Evolutionary conservation across 2,329 filamentous ascomycete species (phyloP).

Genomic region (Chrysoporthe austroafricana): DNA sequence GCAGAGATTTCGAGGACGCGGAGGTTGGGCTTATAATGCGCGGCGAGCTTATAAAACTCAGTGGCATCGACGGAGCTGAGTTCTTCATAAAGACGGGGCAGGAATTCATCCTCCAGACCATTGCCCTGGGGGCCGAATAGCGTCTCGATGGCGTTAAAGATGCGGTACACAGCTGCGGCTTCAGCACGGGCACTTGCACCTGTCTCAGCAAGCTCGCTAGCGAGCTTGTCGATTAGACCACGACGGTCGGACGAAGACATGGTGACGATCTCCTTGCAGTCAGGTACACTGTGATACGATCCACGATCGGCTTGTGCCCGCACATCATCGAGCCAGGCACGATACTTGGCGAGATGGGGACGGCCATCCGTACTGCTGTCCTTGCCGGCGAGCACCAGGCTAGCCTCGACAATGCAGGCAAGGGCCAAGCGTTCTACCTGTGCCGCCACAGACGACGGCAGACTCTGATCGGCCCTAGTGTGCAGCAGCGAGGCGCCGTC

Average conservation of each 20-base stretch:
- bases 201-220: neutral
- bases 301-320: neutral
- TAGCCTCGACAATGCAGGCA: neutral
- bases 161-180: neutral
- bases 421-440: neutral
- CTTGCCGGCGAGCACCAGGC: neutral
- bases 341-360: neutral
- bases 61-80: neutral
- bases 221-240: neutral
- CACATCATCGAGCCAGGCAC: neutral
- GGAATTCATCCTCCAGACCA: neutral
- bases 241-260: neutral
- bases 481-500: neutral
- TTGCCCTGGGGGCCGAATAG: neutral
- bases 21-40: slow-evolving; percentile 1
- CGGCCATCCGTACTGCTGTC: neutral
- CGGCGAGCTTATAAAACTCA: neutral
- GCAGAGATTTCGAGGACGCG: slow-evolving; percentile 47
- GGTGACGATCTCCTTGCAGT: neutral
- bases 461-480: neutral
- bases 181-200: neutral
- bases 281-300: neutral
- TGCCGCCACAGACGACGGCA: neutral
- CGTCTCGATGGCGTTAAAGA: neutral
- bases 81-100: neutral